Evolutionary conservation across 2,329 filamentous ascomycete genomes (phyloP).

Genomic region (Coniochaeta prunicola): DNA sequence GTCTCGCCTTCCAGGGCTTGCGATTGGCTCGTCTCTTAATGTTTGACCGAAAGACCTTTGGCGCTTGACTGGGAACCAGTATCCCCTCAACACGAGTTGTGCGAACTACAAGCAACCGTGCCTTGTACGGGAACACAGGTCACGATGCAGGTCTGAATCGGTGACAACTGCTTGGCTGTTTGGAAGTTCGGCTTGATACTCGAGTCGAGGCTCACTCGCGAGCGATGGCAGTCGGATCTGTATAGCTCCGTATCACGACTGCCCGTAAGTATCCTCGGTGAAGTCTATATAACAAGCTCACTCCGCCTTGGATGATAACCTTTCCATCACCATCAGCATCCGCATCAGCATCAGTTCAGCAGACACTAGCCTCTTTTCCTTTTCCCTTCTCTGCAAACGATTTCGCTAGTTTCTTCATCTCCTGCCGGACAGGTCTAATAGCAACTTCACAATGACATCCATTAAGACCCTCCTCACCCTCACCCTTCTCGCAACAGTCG

Average conservation of each 20-base stretch:
- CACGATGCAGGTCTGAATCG: not conserved
- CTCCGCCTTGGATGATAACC: not conserved
- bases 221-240: not conserved
- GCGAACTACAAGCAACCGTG: not conserved
- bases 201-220: not conserved
- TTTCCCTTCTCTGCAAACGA: not conserved
- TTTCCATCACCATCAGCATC: not conserved
- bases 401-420: not conserved
- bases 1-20: not conserved
- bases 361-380: not conserved
- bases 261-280: not conserved
- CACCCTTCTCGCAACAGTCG: constrained; percentile 43
- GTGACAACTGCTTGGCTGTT: not conserved
- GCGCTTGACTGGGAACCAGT: not conserved
- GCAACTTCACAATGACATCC: constrained; percentile 17
- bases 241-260: not conserved
- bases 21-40: not conserved
- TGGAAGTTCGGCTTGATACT: not conserved
- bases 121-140: not conserved
- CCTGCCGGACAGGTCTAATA: constrained; percentile 1
- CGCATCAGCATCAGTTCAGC: not conserved
- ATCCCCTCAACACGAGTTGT: not conserved
- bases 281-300: not conserved
- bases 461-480: constrained; percentile 29
- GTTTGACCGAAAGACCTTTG: not conserved